phyloP scores from a whole-genome alignment of 2,329 filamentous ascomycete species.

The Apiospora arundinis region DNA sequence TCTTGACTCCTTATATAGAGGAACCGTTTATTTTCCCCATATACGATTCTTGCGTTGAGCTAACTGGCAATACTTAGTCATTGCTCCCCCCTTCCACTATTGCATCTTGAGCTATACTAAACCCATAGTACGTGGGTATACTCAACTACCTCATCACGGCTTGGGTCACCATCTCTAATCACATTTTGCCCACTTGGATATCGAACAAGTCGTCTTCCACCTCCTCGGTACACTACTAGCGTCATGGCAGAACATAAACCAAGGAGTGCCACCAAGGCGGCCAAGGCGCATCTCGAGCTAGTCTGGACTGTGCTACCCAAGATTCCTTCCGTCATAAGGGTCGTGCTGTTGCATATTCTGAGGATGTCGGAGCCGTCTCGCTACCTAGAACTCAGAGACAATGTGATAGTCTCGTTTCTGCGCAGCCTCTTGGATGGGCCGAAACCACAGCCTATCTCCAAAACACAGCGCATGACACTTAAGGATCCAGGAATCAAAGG shows the following conservation, averaged over 20 bases:
- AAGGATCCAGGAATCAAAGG: constrained; percentile 66
- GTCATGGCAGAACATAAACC: constrained; percentile 1
- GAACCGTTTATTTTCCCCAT: neutral
- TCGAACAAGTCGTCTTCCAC: neutral
- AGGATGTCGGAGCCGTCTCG: constrained; percentile 72
- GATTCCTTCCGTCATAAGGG: constrained; percentile 67
- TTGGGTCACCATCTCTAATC: neutral
- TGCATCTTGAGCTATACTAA: neutral
- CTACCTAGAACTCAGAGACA: constrained; percentile 80
- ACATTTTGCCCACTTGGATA: neutral
- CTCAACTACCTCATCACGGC: neutral
- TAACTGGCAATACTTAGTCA: neutral
- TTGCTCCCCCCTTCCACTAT: neutral
- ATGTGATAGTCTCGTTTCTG: constrained; percentile 74
- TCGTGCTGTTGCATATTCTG: constrained; percentile 68
- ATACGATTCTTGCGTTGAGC: neutral
- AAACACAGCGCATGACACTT: constrained; percentile 59
- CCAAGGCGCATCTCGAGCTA: neutral
- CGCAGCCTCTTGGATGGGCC: constrained; percentile 64
- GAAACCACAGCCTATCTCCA: constrained; percentile 58
- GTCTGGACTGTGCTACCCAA: constrained; percentile 53
- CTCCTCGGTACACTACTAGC: neutral
- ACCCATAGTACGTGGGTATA: neutral
- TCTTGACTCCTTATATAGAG: neutral
- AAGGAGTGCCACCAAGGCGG: neutral